A percentile compares a stretch with the other conserved stretches of the same genome.
phyloP scores from a whole-genome alignment of 2,329 filamentous ascomycete genomes.

The Zymoseptoria pseudotritici region DNA sequence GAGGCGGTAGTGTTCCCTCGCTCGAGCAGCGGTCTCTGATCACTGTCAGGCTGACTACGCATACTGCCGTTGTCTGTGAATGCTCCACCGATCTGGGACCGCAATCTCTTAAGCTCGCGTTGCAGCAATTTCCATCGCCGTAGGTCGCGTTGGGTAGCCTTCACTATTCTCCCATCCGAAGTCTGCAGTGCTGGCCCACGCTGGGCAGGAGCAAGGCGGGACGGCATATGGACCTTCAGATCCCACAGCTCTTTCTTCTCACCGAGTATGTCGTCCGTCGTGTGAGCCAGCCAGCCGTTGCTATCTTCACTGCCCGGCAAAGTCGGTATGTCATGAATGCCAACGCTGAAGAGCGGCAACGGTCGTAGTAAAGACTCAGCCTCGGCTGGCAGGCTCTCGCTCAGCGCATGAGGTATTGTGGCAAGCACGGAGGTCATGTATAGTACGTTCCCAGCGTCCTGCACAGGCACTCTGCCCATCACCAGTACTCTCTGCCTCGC shows the following conservation, averaged over 20 bases:
- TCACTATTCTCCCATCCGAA: slow-evolving; percentile 61
- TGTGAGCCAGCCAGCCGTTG: slow-evolving; percentile 82
- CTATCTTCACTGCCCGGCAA: slow-evolving; percentile 50
- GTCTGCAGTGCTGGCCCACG: slow-evolving; percentile 62
- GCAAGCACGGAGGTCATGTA: slow-evolving; percentile 92
- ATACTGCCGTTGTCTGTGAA: slow-evolving; percentile 17
- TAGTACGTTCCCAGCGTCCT: slow-evolving; percentile 75
- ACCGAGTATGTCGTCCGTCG: slow-evolving; percentile 84
- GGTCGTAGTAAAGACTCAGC: slow-evolving; percentile 54
- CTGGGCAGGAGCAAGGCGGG: slow-evolving; percentile 21
- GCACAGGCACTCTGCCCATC: slow-evolving; percentile 77
- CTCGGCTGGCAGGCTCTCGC: slow-evolving; percentile 54
- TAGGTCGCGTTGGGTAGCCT: slow-evolving; percentile 84
- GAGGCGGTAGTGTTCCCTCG: slow-evolving; percentile 11
- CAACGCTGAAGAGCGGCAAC: slow-evolving; percentile 82
- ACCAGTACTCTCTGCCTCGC: slow-evolving; percentile 83
- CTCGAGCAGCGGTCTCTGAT: not conserved
- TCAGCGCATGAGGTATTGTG: slow-evolving; percentile 70
- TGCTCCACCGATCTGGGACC: slow-evolving; percentile 31
- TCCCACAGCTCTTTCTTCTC: slow-evolving; percentile 86
- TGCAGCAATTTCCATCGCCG: slow-evolving; percentile 67
- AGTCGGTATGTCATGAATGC: slow-evolving; percentile 83
- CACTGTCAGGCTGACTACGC: slow-evolving; percentile 1
- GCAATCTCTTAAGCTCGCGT: slow-evolving; percentile 16
- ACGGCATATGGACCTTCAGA: slow-evolving; percentile 66